Evolutionary conservation across 1,139 yeast species (phyloP).

Genomic region (Spencermartinsiella ligniputridi): DNA sequence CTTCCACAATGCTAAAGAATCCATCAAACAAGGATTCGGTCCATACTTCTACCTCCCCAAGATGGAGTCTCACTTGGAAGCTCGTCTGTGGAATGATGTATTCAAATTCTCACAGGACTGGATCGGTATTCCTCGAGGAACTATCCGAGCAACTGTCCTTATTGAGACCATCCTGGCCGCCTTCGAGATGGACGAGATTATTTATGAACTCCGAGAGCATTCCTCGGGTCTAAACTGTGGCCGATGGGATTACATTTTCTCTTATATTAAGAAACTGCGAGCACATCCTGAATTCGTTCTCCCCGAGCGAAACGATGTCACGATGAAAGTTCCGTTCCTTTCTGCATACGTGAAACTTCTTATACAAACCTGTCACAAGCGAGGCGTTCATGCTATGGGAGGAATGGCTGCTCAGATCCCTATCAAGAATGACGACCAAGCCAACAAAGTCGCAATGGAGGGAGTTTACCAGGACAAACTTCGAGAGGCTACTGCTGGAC

Average conservation of each 20-base stretch:
- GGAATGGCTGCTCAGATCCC: conserved; percentile 88
- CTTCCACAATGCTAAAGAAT: conserved; percentile 64
- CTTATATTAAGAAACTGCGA: conserved; percentile 64
- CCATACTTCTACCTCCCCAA: conserved; percentile 78
- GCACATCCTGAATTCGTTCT: conserved; percentile 58
- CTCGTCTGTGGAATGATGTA: conserved; percentile 74
- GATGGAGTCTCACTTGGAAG: conserved; percentile 77
- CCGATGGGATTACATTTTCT: conserved; percentile 79
- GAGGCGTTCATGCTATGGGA: conserved; percentile 78
- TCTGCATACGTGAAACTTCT: conserved; percentile 61
- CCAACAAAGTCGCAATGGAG: conserved; percentile 64
- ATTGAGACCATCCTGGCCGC: conserved; percentile 75
- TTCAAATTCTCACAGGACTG: conserved; percentile 67
- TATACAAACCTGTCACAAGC: conserved; percentile 66
- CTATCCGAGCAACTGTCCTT: conserved; percentile 73
- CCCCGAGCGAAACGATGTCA: conserved; percentile 71
- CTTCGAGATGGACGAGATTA: conserved; percentile 78
- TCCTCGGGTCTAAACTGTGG: conserved; percentile 78
- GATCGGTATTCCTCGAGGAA: conserved; percentile 61
- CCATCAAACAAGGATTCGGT: conserved; percentile 58
- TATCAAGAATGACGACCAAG: conserved; percentile 60
- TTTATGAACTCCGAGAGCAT: conserved; percentile 69
- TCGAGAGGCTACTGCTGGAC: conserved; percentile 71
- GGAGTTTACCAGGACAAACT: conserved; percentile 69
- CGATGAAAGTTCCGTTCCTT: conserved; percentile 76